Evolutionary conservation across 2,329 filamentous ascomycete genomes (phyloP), one percentile per base, ranked within the genome.

Genomic region (Alternaria triticimaculans): DNA sequence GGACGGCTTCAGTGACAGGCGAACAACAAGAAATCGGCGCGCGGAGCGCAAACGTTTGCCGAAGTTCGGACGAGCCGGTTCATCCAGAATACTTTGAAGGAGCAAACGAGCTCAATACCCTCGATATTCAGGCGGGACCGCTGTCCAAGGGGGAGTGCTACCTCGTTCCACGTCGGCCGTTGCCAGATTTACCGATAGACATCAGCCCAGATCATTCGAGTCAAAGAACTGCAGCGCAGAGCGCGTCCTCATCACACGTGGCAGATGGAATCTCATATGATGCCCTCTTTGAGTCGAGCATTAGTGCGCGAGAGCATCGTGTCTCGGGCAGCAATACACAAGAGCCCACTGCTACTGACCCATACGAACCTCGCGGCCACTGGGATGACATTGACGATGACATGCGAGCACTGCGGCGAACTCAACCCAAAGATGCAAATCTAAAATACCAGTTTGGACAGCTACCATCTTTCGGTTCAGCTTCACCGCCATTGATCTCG

Each of bases 381-480:
- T 55, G 44, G 28, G 55, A 30, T 7, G 58, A 62, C 4, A 45
- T 45, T n/a, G 33, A 58, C 10, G 46, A 62, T 14, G 51, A 54
- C 12, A 5, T 33, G 25, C 28, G 21, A 18, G 53, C 49, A n/a
- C 25, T 41, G 21, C 54, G 57, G 18, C 56, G 54, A n/a, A 61
- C 43, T 11, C 44, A 56, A 15, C 67, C 63, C 5, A 68, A 67
- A 50, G 61, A 70, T 18, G 63, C 59, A 48, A 59, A 64, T 10
- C 55, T 64, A 25, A 55, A 37, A 41, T 66, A 69, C n/a, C 37
- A 56, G 18, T 66, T 66, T 18, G 60, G 60, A 6, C 63, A 63
- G 15, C 62, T 61, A 3, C 67, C 67, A 5, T 43, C 43, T 4
- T 21, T 18, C 23, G 2, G 9, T 8, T 15, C 61, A 8, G 25